Evolutionary conservation across 495 filamentous ascomycete genomes (phyloP).

Genomic region (Sporormia fimetaria): DNA sequence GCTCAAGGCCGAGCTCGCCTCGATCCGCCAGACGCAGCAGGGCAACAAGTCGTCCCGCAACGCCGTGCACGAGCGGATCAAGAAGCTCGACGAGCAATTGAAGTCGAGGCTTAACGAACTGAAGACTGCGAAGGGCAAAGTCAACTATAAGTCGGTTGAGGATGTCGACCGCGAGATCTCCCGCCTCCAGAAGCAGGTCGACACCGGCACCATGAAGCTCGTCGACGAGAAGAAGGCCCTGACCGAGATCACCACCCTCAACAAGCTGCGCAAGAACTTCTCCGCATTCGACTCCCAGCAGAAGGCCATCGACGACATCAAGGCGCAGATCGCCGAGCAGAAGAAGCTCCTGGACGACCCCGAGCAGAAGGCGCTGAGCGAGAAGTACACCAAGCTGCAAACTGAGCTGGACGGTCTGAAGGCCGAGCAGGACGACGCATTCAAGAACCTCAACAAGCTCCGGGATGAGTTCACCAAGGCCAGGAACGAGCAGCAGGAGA

Average conservation of each 20-base stretch:
- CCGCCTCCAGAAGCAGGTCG: constrained; percentile 68
- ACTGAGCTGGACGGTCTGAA: constrained; percentile 80
- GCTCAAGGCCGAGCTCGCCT: constrained; percentile 55
- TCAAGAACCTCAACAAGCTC: constrained; percentile 73
- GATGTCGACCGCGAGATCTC: constrained; percentile 77
- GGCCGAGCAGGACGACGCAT: constrained; percentile 77
- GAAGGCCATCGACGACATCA: constrained; percentile 73
- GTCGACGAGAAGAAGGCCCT: constrained; percentile 96
- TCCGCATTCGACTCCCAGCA: constrained; percentile 67
- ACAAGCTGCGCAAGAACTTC: constrained; percentile 85
- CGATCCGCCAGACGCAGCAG: constrained; percentile 72
- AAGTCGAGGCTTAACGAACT: constrained; percentile 72
- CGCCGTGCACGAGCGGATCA: constrained; percentile 73
- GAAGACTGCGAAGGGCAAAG: constrained; percentile 63
- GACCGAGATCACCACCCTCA: constrained; percentile 63
- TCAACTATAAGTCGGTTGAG: constrained; percentile 73
- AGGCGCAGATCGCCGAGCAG: constrained; percentile 71
- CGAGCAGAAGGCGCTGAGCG: constrained; percentile 76
- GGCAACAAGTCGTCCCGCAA: constrained; percentile 68
- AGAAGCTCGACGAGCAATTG: constrained; percentile 68
- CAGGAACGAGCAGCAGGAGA: constrained; percentile 69
- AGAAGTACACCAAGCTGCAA: constrained; percentile 69
- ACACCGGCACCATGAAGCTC: constrained; percentile 76
- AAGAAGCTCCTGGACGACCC: constrained; percentile 81
- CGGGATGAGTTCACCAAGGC: constrained; percentile 80